A percentile compares a stretch with the other conserved stretches of the same genome.
phyloP scores from a whole-genome alignment of 441 rosid genomes.

The Syzygium malaccense region DNA sequence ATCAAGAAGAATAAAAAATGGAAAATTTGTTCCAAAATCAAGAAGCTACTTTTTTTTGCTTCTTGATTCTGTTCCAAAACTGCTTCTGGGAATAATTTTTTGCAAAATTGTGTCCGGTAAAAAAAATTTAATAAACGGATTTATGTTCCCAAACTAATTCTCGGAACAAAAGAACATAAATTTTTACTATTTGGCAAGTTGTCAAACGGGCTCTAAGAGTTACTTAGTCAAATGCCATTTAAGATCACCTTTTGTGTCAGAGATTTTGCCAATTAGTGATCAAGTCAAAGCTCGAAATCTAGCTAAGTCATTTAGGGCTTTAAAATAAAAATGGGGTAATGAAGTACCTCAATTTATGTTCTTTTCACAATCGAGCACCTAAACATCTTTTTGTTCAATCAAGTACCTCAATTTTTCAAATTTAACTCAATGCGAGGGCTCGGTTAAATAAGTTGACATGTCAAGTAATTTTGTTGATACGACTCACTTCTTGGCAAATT shows the following conservation, averaged over 20 bases:
- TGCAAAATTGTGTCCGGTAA: too few relatives aligned
- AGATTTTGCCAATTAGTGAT: not conserved
- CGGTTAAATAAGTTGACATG: not conserved
- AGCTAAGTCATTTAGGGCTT: not conserved
- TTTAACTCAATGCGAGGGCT: not conserved
- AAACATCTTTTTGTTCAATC: not conserved
- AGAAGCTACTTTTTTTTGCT: too few relatives aligned
- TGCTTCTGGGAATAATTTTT: too few relatives aligned
- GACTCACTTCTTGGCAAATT: not conserved
- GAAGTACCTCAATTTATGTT: not conserved
- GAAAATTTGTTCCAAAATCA: too few relatives aligned
- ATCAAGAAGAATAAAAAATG: too few relatives aligned
- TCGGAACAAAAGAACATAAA: too few relatives aligned
- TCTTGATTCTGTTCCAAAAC: too few relatives aligned
- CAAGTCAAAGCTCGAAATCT: not conserved
- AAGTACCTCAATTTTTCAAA: not conserved
- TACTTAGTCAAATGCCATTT: not conserved
- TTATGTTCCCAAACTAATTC: too few relatives aligned
- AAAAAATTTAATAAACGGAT: too few relatives aligned
- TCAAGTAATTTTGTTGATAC: not conserved
- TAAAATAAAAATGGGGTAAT: not conserved
- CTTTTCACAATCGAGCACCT: not conserved
- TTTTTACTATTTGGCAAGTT: too few relatives aligned
- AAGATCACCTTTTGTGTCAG: not conserved
- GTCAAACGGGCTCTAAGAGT: not conserved